Conservation (phyloP, 208 protist species). For the Trichomonas vaginalis region DNA sequence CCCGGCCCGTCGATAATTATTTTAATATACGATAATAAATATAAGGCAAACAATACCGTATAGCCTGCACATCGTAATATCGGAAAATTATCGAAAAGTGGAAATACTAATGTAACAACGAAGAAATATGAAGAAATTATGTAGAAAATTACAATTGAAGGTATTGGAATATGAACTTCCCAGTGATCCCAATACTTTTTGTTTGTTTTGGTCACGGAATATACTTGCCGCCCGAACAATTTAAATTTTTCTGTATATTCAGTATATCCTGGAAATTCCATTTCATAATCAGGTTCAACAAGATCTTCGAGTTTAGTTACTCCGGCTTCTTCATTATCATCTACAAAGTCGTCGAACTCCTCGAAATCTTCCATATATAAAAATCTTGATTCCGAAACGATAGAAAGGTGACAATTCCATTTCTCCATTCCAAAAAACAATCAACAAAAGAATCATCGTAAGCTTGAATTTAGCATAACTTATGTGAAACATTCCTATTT, state of each 20-base stretch:
- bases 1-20: neutral
- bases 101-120: neutral
- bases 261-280: neutral
- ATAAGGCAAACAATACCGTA: neutral
- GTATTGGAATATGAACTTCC: neutral
- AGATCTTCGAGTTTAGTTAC: neutral
- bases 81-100: neutral
- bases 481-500: too few relatives aligned
- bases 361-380: neutral
- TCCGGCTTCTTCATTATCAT: neutral
- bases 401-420: too few relatives aligned
- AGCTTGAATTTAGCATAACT: too few relatives aligned
- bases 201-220: neutral
- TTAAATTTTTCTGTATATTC: neutral
- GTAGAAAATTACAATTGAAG: neutral
- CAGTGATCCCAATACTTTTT: neutral
- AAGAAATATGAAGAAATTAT: neutral
- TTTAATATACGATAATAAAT: neutral
- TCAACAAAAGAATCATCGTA: too few relatives aligned
- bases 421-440: too few relatives aligned
- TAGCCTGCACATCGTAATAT: neutral
- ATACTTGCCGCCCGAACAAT: neutral
- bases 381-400: too few relatives aligned
- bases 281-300: neutral
- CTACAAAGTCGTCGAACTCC: neutral